Evolutionary conservation across 169 alveolate species (phyloP).

Genomic region (Plasmodium sp.): DNA sequence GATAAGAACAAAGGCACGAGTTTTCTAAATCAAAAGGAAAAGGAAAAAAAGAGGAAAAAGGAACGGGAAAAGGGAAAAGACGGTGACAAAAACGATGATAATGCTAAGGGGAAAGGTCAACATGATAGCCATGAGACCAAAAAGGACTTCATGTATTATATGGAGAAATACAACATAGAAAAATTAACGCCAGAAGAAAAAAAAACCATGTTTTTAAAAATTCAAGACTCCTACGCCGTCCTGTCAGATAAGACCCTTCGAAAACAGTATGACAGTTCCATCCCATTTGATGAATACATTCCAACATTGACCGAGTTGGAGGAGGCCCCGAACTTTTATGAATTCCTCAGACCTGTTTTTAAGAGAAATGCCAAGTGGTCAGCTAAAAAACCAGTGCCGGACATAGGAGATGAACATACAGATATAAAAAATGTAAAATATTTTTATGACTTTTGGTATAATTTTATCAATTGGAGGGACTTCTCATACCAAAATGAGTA

Average conservation of each 20-base stretch:
- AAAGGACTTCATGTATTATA: conserved; percentile 71
- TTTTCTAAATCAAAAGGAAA: conserved; percentile 45
- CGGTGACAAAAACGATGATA: neutral
- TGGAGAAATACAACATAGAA: conserved; percentile 76
- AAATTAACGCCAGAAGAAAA: conserved; percentile 77
- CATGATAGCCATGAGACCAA: neutral
- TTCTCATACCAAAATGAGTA: conserved; percentile 93
- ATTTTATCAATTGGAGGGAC: conserved; percentile 92
- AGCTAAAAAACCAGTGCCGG: conserved; percentile 93
- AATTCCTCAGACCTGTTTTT: conserved; percentile 87
- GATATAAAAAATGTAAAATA: conserved; percentile 87
- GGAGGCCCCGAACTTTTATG: conserved; percentile 84
- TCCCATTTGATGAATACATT: conserved; percentile 94
- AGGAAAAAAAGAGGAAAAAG: conserved; percentile 75
- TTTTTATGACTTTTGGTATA: conserved; percentile 93
- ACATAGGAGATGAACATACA: conserved; percentile 90
- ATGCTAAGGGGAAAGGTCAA: neutral
- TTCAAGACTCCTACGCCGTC: conserved; percentile 94
- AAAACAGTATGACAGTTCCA: conserved; percentile 92
- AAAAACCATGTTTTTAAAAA: conserved; percentile 85
- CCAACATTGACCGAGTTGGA: conserved; percentile 88
- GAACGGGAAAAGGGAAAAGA: conserved; percentile 22
- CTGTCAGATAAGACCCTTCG: conserved; percentile 90
- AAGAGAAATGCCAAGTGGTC: conserved; percentile 91
- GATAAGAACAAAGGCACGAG: conserved; percentile 78